Conservation (phyloP, 2,329 filamentous ascomycete species). For the Stenocarpella maydis region DNA sequence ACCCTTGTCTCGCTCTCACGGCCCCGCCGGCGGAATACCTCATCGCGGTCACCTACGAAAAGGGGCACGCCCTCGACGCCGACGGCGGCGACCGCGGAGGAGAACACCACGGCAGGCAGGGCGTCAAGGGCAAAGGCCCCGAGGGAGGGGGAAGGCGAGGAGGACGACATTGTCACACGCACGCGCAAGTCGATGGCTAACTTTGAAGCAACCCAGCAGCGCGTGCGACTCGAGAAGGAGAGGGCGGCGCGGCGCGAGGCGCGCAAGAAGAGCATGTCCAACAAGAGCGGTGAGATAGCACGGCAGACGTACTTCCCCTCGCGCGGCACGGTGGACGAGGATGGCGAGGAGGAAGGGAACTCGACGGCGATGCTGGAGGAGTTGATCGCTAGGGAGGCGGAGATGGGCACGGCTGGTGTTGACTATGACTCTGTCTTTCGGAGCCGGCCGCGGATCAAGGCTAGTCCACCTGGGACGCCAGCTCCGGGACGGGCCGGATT, state of each 20-base stretch:
- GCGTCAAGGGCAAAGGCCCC: background rate
- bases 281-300: constrained; percentile 45
- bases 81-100: background rate
- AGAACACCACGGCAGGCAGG: constrained; percentile 26
- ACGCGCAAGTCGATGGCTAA: constrained; percentile 70
- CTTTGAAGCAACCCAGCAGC: constrained; percentile 67
- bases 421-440: constrained; percentile 87
- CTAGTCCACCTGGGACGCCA: constrained; percentile 71
- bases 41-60: constrained; percentile 27
- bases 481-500: constrained; percentile 42
- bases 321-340: constrained; percentile 49
- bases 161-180: constrained; percentile 63
- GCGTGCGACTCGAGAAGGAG: constrained; percentile 65
- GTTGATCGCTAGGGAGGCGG: constrained; percentile 69
- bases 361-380: constrained; percentile 69
- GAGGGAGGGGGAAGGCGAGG: constrained; percentile 34
- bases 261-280: constrained; percentile 43
- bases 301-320: constrained; percentile 53
- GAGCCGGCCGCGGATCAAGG: constrained; percentile 80
- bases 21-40: constrained; percentile 5
- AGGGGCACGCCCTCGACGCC: constrained; percentile 35
- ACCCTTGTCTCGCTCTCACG: background rate
- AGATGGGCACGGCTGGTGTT: constrained; percentile 4
- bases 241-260: constrained; percentile 56
- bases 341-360: constrained; percentile 42